phyloP scores from a whole-genome alignment of 2,329 filamentous ascomycete species.

The Chrysosporium keratinophilum region DNA sequence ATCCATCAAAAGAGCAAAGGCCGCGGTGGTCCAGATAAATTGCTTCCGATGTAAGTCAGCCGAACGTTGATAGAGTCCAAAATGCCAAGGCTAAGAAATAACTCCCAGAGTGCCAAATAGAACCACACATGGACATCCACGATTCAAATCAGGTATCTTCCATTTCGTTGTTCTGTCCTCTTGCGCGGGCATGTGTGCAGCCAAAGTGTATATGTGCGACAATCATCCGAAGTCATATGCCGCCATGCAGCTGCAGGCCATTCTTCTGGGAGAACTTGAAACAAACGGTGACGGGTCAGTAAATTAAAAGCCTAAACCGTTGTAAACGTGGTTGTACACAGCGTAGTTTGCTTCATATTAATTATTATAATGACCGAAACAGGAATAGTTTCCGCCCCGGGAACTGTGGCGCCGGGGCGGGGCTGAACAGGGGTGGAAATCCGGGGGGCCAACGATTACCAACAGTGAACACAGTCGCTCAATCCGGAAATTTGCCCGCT shows the following conservation, averaged over 20 bases:
- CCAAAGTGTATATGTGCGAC: not conserved
- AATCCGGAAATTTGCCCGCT: too few species aligned
- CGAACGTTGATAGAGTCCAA: too few species aligned
- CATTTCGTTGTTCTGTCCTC: too few species aligned
- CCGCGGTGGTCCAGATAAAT: not conserved
- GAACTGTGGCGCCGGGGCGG: not conserved
- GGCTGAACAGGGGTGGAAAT: not conserved
- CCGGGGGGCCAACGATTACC: not conserved
- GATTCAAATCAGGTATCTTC: too few species aligned
- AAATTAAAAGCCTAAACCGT: not conserved
- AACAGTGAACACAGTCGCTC: too few species aligned
- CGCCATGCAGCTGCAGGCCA: not conserved
- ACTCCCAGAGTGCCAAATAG: too few species aligned
- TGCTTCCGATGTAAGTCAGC: not conserved
- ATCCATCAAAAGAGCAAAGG: not conserved
- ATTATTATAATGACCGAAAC: not conserved
- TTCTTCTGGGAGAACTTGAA: not conserved
- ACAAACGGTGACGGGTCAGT: not conserved
- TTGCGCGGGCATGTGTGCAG: not conserved
- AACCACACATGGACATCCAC: too few species aligned
- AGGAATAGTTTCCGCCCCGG: not conserved
- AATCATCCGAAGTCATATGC: not conserved
- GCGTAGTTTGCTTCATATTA: not conserved
- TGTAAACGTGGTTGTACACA: too few species aligned
- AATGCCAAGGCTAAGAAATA: too few species aligned